phyloP scores from a whole-genome alignment of 2,329 filamentous ascomycete species.

The Aspergillus costaricaensis region DNA sequence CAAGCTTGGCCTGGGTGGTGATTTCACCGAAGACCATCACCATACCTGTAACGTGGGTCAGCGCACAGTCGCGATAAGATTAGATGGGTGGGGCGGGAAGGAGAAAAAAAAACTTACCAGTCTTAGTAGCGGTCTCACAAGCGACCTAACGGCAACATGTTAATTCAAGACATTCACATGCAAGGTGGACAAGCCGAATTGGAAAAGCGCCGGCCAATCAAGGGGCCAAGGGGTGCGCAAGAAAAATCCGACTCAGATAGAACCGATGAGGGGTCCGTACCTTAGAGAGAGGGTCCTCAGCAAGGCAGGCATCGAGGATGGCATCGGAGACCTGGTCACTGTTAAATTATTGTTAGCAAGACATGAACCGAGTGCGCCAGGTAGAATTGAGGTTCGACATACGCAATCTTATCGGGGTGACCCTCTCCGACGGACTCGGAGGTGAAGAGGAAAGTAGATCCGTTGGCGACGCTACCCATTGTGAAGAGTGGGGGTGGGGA shows the following conservation, averaged over 20 bases:
- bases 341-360: constrained; percentile 18
- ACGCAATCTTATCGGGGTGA: constrained; percentile 94
- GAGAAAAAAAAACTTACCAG: constrained; percentile 59
- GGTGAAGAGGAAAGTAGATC: constrained; percentile 80
- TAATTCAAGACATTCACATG: constrained; percentile 14
- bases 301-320: constrained; percentile 95
- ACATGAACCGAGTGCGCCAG: not conserved
- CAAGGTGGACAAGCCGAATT: not conserved
- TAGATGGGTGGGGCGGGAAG: not conserved
- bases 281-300: constrained; percentile 95
- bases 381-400: constrained; percentile 30
- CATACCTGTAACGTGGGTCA: constrained; percentile 57
- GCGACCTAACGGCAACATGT: constrained; percentile 59
- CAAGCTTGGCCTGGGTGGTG: constrained; percentile 89
- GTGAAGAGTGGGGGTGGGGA: constrained; percentile 40
- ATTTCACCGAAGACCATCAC: constrained; percentile 99
- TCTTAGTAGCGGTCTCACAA: constrained; percentile 99
- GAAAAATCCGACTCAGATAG: constrained; percentile 6
- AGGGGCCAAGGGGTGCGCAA: constrained; percentile 7
- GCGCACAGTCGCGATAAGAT: constrained; percentile 18
- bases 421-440: constrained; percentile 89
- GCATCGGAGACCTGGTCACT: constrained; percentile 97
- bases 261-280: constrained; percentile 37
- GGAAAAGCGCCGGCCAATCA: constrained; percentile 6
- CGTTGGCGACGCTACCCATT: constrained; percentile 61